Base-by-base conservation (phyloP, 768 basidiomycete genomes). In the Phallus indusiatus region DNA sequence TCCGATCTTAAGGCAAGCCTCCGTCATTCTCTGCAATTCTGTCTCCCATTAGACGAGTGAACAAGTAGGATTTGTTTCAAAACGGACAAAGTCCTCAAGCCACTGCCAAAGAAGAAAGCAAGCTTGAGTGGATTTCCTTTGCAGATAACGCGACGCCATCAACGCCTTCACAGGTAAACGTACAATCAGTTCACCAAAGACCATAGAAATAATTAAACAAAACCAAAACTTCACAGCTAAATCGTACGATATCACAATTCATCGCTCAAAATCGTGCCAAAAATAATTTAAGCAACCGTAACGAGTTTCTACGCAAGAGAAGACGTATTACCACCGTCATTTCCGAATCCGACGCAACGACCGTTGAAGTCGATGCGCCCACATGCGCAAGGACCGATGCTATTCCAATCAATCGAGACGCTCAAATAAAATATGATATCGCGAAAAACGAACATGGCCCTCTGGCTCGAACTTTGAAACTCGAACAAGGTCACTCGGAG, bases 401-500 rank as follows among this genome's bases (percentile, higher is more conserved):
- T 36, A 87, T 46, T 82, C 72, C 78, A 0, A 71, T 88, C 34
- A 81, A 91, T 68, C 75, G 90, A 42, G 86, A 89, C 58, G 72
- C 81, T 1, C 90, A 91, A 66, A 89, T 91, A 77, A 88, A 87
- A 68, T 91, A 90, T 63, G 90, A 92, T 67, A 86, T 92, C 62
- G 85, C 85, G n/a, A 88, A 83, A 70, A 90, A 91, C 62, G 84
- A 83, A 56, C 86, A 87, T 37, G 89, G 89, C 0, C 88, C 88
- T 0, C 72, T 92, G 47, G 76, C 80, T 33, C 76, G 81, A 64
- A 89, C 84, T 0, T 65, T 82, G 62, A 77, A 78, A 64, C 69
- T 65, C 21, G 67, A 55, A 28, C 55, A 11, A 22, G 49, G 28
- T 7, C 28, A 46, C 34, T 57, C 65, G n/a, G 56, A 51, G n/a